Conservation (phyloP, 306 rosid species). For the Coriaria nepalensis region DNA sequence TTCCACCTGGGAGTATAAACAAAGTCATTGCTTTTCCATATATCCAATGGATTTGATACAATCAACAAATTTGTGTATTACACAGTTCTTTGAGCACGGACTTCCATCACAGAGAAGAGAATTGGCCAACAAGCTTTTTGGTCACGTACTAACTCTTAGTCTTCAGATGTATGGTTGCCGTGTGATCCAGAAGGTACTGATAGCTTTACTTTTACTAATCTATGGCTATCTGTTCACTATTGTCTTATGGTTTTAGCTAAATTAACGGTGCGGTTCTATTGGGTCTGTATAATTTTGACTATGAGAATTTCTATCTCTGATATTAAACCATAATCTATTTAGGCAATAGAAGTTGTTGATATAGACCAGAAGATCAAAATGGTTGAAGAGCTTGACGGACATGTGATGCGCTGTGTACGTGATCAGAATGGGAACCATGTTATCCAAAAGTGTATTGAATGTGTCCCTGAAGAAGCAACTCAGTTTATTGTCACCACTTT, state of each 20-base stretch:
- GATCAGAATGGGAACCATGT: constrained; percentile 98
- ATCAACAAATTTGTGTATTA: too few species aligned
- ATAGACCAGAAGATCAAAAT: constrained; percentile 70
- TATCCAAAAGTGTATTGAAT: constrained; percentile 83
- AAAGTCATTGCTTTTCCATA: too few species aligned
- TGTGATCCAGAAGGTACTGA: constrained; percentile 76
- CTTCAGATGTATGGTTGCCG: constrained; percentile 98
- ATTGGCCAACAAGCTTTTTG: constrained; percentile 60
- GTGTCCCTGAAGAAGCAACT: constrained; percentile 71
- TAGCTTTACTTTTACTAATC: not conserved
- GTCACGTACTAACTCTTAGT: constrained; percentile 68
- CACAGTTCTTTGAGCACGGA: constrained; percentile 91
- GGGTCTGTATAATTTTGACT: too few species aligned
- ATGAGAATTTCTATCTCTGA: not conserved
- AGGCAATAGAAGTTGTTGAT: constrained; percentile 96
- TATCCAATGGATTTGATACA: too few species aligned
- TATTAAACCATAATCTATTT: not conserved
- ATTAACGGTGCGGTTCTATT: not conserved
- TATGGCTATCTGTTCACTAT: too few species aligned
- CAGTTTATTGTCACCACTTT: constrained; percentile 29
- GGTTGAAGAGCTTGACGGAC: constrained; percentile 82
- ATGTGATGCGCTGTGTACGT: constrained; percentile 87
- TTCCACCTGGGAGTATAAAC: too few species aligned
- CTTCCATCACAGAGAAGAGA: constrained; percentile 70
- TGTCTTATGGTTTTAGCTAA: not conserved